Conservation (phyloP, 2,329 filamentous ascomycete species). For the Colletotrichum nymphaeae region DNA sequence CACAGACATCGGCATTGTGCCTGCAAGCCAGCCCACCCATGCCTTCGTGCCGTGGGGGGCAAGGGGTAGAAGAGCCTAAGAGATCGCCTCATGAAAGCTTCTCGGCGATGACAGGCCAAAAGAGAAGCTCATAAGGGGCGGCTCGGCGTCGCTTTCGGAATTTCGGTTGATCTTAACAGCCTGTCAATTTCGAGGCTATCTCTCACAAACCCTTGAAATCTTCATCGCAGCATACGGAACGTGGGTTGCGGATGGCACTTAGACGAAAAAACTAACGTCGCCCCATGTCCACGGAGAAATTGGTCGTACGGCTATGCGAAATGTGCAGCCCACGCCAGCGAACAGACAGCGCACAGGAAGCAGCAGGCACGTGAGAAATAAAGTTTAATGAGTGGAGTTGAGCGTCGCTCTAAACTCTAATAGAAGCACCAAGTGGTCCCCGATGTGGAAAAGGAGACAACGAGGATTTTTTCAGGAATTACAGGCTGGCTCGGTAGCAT, state of each 20-base stretch:
- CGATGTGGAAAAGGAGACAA: neutral
- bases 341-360: neutral
- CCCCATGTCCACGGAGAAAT: neutral
- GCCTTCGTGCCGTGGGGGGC: neutral
- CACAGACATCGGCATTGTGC: conserved; percentile 14
- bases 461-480: neutral
- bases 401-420: neutral
- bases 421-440: neutral
- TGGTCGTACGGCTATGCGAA: neutral
- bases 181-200: neutral
- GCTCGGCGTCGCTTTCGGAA: too few relatives aligned
- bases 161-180: neutral
- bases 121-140: neutral
- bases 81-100: neutral
- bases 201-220: neutral
- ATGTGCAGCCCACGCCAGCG: neutral
- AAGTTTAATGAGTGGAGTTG: conserved; percentile 20
- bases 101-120: neutral
- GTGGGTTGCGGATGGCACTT: neutral
- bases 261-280: too few relatives aligned
- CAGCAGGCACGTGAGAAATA: conserved; percentile 5
- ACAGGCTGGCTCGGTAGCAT: conserved; percentile 8
- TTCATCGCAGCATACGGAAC: neutral
- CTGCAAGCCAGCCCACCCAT: neutral
- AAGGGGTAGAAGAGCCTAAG: neutral